These are phyloP conservation scores for Fusarium nanum DNA, from an alignment of 2,329 filamentous ascomycete genomes.

Conservation along the genomic window DNA sequence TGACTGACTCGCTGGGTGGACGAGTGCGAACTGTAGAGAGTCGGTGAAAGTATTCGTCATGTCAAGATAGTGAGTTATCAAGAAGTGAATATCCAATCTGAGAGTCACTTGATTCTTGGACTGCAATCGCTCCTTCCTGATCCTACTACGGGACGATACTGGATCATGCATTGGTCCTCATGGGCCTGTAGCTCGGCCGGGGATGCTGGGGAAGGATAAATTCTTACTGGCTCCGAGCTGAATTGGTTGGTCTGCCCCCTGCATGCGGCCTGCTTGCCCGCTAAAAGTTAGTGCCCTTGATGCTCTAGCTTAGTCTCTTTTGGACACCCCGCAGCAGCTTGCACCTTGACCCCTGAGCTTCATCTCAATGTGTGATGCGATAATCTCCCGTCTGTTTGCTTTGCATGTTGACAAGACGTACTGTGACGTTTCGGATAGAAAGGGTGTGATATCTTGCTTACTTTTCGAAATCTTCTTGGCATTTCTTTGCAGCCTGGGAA, in stretches of 20 bases:
- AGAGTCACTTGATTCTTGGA: constrained; percentile 30
- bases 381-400: constrained; percentile 28
- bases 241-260: constrained; percentile 38
- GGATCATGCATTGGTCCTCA: constrained; percentile 28
- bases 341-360: constrained; percentile 35
- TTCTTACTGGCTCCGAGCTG: constrained; percentile 26
- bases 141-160: constrained; percentile 28
- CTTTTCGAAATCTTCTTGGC: background rate
- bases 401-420: constrained; percentile 4
- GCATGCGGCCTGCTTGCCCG: constrained; percentile 42
- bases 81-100: constrained; percentile 7
- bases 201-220: constrained; percentile 14
- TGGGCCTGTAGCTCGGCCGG: constrained; percentile 17
- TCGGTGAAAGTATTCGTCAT: constrained; percentile 3
- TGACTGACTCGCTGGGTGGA: constrained; percentile 6
- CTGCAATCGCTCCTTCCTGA: constrained; percentile 35
- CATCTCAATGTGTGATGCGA: constrained; percentile 19
- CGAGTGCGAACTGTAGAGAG: background rate
- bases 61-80: background rate
- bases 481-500: background rate
- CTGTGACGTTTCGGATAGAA: constrained; percentile 6
- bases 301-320: constrained; percentile 20
- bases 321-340: constrained; percentile 42
- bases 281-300: constrained; percentile 44
- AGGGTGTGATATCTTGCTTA: background rate